These are phyloP conservation scores for Ilex paraguariensis DNA, from an alignment of 305 asterid genomes.

Conservation along the genomic window DNA sequence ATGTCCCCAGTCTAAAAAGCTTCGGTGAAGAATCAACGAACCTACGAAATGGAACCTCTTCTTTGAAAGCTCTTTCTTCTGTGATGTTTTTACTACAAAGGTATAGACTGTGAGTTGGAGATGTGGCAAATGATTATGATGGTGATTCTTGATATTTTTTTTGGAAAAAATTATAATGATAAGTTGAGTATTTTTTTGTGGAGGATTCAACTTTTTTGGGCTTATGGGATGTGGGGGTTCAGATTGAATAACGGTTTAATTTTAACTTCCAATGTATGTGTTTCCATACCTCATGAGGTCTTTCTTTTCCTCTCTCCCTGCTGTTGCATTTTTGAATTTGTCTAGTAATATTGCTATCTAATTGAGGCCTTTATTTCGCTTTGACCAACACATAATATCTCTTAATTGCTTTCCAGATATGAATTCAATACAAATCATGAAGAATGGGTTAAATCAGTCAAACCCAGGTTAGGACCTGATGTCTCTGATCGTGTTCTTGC, in stretches of 20 bases:
- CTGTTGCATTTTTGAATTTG: background rate
- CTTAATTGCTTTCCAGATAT: slow-evolving; percentile 41
- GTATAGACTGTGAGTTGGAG: slow-evolving; percentile 19
- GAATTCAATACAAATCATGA: slow-evolving; percentile 86
- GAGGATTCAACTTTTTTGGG: background rate
- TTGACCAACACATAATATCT: slow-evolving; percentile 6
- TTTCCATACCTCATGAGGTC: background rate
- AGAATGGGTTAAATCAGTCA: slow-evolving; percentile 75
- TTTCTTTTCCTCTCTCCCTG: background rate
- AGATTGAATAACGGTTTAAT: background rate
- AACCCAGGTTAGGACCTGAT: slow-evolving; percentile 59
- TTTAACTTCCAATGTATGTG: background rate
- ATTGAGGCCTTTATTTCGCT: slow-evolving; percentile 11
- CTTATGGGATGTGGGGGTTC: background rate
- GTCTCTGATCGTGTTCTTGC: slow-evolving; percentile 53
- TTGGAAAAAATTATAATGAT: background rate
- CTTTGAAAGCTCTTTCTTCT: slow-evolving; percentile 65
- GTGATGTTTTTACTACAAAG: slow-evolving; percentile 75
- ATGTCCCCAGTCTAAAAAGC: slow-evolving; percentile 65
- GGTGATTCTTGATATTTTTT: background rate
- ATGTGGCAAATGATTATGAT: background rate
- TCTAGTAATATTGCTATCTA: background rate
- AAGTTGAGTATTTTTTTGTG: no score
- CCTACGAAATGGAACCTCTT: slow-evolving; percentile 51
- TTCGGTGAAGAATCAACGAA: slow-evolving; percentile 47